Evolutionary conservation across 192 early-diverging fungal species (phyloP).

Genomic region (Coemansia sp.): DNA sequence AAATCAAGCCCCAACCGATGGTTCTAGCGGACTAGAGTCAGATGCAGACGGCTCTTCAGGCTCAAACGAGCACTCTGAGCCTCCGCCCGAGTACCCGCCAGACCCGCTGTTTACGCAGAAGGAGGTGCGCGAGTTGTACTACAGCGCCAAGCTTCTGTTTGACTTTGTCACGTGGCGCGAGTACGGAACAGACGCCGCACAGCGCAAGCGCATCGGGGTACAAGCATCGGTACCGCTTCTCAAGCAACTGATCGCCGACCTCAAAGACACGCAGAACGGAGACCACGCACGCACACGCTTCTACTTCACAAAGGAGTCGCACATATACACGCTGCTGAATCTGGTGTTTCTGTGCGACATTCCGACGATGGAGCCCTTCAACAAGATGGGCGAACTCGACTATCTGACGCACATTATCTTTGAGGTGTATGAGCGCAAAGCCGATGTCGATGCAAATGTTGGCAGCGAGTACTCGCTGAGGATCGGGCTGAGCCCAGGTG

Average conservation of each 20-base stretch:
- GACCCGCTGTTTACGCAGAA: slow-evolving; percentile 54
- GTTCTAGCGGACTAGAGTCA: background rate
- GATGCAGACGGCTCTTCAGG: background rate
- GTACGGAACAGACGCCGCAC: slow-evolving; percentile 82
- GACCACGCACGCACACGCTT: slow-evolving; percentile 62
- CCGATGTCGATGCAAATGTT: slow-evolving; percentile 42
- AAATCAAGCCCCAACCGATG: background rate
- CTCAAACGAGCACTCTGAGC: background rate
- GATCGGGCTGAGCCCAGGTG: slow-evolving; percentile 87
- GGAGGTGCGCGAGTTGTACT: slow-evolving; percentile 71
- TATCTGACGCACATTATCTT: slow-evolving; percentile 98
- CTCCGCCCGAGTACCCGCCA: slow-evolving; percentile 40
- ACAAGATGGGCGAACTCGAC: slow-evolving; percentile 84
- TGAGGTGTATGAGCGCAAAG: slow-evolving; percentile 88
- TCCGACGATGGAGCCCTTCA: slow-evolving; percentile 65
- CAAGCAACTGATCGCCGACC: slow-evolving; percentile 74
- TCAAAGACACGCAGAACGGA: slow-evolving; percentile 40
- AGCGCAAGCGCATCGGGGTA: slow-evolving; percentile 86
- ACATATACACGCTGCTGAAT: slow-evolving; percentile 92
- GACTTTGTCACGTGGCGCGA: slow-evolving; percentile 93
- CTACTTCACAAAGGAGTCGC: slow-evolving; percentile 96
- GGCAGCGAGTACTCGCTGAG: slow-evolving; percentile 84
- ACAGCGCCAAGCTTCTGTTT: slow-evolving; percentile 82
- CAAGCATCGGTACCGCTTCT: slow-evolving; percentile 76
- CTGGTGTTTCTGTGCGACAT: slow-evolving; percentile 85